Evolutionary conservation across 176 grass and related monocot genomes (phyloP).

Genomic region (Musa beccarii): DNA sequence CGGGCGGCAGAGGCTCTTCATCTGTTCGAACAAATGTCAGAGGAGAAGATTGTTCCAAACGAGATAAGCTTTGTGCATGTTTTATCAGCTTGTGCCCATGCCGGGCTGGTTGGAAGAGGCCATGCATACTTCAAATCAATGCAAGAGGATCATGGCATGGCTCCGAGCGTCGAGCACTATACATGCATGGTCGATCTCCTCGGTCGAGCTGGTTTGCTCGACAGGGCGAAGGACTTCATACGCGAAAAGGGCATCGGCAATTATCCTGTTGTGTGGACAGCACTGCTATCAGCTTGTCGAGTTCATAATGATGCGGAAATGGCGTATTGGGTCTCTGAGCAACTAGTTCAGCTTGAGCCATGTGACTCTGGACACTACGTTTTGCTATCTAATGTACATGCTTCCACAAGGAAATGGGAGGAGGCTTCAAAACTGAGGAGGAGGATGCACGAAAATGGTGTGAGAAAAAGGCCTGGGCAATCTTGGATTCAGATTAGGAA

Average conservation of each 20-base stretch:
- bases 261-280: conserved; percentile 48
- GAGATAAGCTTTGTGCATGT: conserved; percentile 10
- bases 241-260: conserved; percentile 35
- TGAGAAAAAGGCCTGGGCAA: conserved; percentile 36
- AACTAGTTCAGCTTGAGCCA: conserved; percentile 40
- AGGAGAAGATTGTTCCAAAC: conserved; percentile 5
- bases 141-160: conserved; percentile 12
- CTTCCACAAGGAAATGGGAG: conserved; percentile 42
- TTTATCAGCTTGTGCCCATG: conserved; percentile 15
- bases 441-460: conserved; percentile 37
- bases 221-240: conserved; percentile 36
- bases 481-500: conserved; percentile 60
- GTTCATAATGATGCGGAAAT: conserved; percentile 47
- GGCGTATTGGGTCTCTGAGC: conserved; percentile 37
- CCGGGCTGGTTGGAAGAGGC: conserved; percentile 7
- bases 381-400: conserved; percentile 62
- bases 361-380: conserved; percentile 47
- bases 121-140: conserved; percentile 11
- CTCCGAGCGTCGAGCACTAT: conserved; percentile 5
- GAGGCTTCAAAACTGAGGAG: conserved; percentile 45
- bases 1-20: conserved; percentile 1
- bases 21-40: conserved; percentile 7
- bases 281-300: conserved; percentile 47
- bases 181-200: conserved; percentile 24
- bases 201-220: conserved; percentile 8